A percentile compares a stretch with the other conserved stretches of the same genome.
phyloP scores from a whole-genome alignment of 768 basidiomycete species.

The Rhizopogon vinicolor region DNA sequence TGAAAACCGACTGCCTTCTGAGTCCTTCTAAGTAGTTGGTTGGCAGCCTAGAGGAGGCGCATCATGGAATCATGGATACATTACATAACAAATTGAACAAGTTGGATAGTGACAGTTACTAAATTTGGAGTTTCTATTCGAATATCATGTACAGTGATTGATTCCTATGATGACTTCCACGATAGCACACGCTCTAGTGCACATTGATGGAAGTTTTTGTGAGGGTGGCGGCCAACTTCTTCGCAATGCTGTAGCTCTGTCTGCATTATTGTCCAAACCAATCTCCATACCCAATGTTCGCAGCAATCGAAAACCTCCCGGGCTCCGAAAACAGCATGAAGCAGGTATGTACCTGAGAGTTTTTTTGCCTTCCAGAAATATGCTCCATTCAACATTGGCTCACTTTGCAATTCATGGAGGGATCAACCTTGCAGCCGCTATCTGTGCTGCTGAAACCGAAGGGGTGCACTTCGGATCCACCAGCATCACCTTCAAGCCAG shows the following conservation, averaged over 20 bases:
- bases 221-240: slow-evolving; percentile 71
- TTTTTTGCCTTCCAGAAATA: background rate
- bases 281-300: slow-evolving; percentile 61
- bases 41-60: too few relatives aligned
- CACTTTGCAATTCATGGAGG: slow-evolving; percentile 33
- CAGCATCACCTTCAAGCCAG: slow-evolving; percentile 53
- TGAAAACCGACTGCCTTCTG: too few relatives aligned
- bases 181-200: slow-evolving; percentile 10
- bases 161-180: slow-evolving; percentile 5
- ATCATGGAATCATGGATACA: too few relatives aligned
- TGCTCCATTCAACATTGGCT: background rate
- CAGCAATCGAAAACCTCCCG: slow-evolving; percentile 51
- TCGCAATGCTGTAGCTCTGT: slow-evolving; percentile 61
- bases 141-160: slow-evolving; percentile 11
- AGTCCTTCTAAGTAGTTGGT: too few relatives aligned
- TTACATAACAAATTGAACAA: too few relatives aligned
- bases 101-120: too few relatives aligned
- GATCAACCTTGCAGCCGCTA: slow-evolving; percentile 57
- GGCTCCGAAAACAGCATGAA: slow-evolving; percentile 69
- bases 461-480: slow-evolving; percentile 54
- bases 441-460: slow-evolving; percentile 49
- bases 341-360: slow-evolving; percentile 39
- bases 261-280: slow-evolving; percentile 59
- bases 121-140: too few relatives aligned
- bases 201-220: slow-evolving; percentile 41